Conservation (phyloP, 441 rosid genomes). For the Pelargonium citronellum region DNA sequence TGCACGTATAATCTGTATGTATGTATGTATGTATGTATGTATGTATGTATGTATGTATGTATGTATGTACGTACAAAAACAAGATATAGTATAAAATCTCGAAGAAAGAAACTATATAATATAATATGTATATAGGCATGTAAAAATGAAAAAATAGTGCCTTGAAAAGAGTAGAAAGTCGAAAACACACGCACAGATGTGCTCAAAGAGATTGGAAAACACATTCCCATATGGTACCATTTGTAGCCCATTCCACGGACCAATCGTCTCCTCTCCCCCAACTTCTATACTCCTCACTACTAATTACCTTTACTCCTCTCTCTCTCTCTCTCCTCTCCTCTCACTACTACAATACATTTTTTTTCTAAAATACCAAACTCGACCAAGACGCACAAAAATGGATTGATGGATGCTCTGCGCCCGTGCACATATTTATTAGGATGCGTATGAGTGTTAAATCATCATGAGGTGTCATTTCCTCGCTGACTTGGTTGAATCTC, state of each 20-base stretch:
- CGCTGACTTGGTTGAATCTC: no score
- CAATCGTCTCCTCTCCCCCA: conserved; percentile 54
- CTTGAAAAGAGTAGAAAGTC: conserved; percentile 33
- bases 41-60: not conserved
- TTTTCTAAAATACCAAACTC: no score
- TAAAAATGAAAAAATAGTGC: conserved; percentile 12
- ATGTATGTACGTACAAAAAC: not conserved
- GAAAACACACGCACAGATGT: conserved; percentile 23
- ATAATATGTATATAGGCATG: not conserved
- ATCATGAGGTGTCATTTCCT: no score
- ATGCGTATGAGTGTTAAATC: no score
- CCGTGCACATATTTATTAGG: no score
- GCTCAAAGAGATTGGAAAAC: conserved; percentile 24
- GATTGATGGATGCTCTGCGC: no score
- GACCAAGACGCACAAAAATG: no score
- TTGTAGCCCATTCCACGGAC: conserved; percentile 67
- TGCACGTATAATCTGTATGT: no score
- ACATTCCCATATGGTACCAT: conserved; percentile 39
- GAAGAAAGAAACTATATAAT: not conserved
- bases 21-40: no score
- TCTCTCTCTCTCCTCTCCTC: no score
- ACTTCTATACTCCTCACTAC: conserved; percentile 33
- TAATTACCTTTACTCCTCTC: not conserved
- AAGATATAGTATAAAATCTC: not conserved
- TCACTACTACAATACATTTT: no score